Evolutionary conservation across 2,329 filamentous ascomycete genomes (phyloP), one percentile per base, ranked within the genome.

Genomic region (Scedosporium dehoogii): DNA sequence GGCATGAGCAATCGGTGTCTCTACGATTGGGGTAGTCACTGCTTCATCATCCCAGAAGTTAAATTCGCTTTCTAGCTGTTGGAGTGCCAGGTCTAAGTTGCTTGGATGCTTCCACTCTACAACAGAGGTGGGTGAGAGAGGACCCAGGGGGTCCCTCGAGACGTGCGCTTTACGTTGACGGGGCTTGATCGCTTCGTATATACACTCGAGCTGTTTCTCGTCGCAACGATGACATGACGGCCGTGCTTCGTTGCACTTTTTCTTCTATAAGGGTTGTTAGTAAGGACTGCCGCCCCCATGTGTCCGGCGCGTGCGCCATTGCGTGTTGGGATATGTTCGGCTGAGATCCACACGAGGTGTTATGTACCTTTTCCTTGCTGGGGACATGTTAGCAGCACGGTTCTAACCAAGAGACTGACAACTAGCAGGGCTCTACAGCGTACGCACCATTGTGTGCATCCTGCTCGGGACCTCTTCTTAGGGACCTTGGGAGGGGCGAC

Each of bases 391-490:
- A 44, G 16, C n/a, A 29, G 44, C 27, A 23, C 23, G 14, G 42
- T 41, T 33, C 4, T 16, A 4, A 9, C 4, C 57, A 59, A 23
- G 18, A 18, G 10, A 27, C 6, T 21, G 7, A 21, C 18, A 48
- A 14, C 44, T 21, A 27, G 23, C 16, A 18, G 38, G 57, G 42
- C 5, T 48, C 23, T 33, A 14, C 25, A 29, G 9, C 18, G 25
- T 6, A 44, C 60, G 6, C 74, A 82, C 80, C 81, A 83, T 69
- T 75, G 79, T 61, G 75, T 76, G 69, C 81, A 83, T 63, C 81
- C 80, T 83, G 81, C 79, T 74, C 83, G 77, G n/a, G 83, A 85
- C 62, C 83, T 78, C 68, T 75, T 79, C 73, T 85, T 86, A 38
- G 83, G 83, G 55, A 77, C 74, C 72, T 84, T 85, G n/a, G 83